phyloP scores from a whole-genome alignment of 176 grass and related monocot genomes.

The Zea mays region DNA sequence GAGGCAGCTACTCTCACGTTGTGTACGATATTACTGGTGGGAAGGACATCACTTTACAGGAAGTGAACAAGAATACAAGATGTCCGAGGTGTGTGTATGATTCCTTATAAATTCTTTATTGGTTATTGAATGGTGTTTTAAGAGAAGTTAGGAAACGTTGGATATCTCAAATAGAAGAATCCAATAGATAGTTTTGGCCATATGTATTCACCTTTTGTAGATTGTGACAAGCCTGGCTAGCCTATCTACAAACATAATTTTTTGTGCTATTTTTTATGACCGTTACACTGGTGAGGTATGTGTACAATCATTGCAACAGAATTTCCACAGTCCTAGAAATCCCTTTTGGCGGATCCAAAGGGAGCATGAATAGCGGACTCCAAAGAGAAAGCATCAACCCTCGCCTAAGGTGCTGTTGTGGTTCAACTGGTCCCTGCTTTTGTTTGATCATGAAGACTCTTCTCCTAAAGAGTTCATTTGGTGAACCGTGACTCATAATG shows the following conservation, averaged over 20 bases:
- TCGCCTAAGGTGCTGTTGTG: not conserved
- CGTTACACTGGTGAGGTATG: slow-evolving; percentile 83
- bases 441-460: slow-evolving; percentile 63
- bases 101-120: not conserved
- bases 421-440: slow-evolving; percentile 35
- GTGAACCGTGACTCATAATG: not conserved
- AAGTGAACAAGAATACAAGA: slow-evolving; percentile 96
- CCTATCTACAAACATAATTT: slow-evolving; percentile 95
- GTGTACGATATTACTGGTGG: slow-evolving; percentile 97
- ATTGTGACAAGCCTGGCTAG: slow-evolving; percentile 93
- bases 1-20: slow-evolving; percentile 82
- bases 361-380: slow-evolving; percentile 52
- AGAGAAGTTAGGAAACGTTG: not conserved
- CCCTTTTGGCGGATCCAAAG: slow-evolving; percentile 71
- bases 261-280: slow-evolving; percentile 87
- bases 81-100: slow-evolving; percentile 64
- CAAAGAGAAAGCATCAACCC: slow-evolving; percentile 52
- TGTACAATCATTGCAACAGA: slow-evolving; percentile 96
- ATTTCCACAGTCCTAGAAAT: slow-evolving; percentile 83
- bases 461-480: slow-evolving; percentile 44
- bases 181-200: not conserved
- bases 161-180: not conserved
- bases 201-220: slow-evolving; percentile 42
- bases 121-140: not conserved
- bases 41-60: slow-evolving; percentile 94